Percentiles rank a stretch among this genome's conserved stretches.
Conservation (phyloP, 352 stramenopile genomes). For the Pythium brachiatum region DNA sequence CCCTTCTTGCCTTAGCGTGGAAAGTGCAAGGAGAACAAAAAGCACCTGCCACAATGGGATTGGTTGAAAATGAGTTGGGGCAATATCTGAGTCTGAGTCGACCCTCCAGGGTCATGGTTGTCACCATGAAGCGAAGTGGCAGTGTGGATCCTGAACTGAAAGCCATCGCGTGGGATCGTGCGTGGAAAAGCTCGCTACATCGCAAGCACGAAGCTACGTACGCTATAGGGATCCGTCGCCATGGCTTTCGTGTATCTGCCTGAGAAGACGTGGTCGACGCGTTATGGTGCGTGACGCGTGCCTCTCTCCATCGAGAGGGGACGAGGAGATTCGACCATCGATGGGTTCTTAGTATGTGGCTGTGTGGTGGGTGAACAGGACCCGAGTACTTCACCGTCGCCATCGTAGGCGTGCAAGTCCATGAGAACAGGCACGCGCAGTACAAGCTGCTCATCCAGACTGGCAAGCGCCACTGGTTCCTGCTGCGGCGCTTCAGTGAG, state of each 20-base stretch:
- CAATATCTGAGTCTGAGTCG: constrained; percentile 21
- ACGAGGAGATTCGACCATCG: neutral
- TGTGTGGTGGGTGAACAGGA: constrained; percentile 26
- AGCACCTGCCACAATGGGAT: neutral
- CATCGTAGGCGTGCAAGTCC: constrained; percentile 49
- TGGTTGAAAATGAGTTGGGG: constrained; percentile 7
- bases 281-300: constrained; percentile 47
- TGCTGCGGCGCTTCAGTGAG: constrained; percentile 70
- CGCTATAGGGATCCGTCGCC: neutral
- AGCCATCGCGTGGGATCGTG: neutral
- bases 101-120: neutral
- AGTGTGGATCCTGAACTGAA: neutral
- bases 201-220: neutral
- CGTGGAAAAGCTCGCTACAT: neutral
- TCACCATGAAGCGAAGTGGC: constrained; percentile 13
- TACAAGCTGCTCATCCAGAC: constrained; percentile 75
- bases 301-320: neutral
- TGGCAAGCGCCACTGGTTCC: constrained; percentile 61
- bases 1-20: constrained; percentile 6
- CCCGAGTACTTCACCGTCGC: constrained; percentile 74
- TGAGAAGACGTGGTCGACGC: constrained; percentile 63
- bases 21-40: constrained; percentile 7
- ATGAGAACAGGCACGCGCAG: constrained; percentile 47
- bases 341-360: neutral
- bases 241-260: constrained; percentile 81